Evolutionary conservation across 345 rosid species (phyloP).

Genomic region (Erucastrum elatum): DNA sequence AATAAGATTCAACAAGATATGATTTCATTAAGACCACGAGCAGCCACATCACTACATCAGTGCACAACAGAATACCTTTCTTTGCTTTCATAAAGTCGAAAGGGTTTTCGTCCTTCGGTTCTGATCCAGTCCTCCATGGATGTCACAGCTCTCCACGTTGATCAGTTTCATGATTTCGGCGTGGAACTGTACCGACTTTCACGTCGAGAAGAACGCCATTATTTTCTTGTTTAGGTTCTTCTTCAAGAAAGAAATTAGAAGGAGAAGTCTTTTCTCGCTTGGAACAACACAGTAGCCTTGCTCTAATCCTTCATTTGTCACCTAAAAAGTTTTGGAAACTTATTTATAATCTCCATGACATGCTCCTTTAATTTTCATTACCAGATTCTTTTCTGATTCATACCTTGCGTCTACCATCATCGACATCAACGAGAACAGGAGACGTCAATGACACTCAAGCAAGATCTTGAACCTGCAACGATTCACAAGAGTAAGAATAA

Average conservation of each 20-base stretch:
- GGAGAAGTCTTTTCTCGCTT: slow-evolving; percentile 77
- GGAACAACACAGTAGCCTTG: slow-evolving; percentile 94
- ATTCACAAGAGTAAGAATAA: slow-evolving; percentile 3
- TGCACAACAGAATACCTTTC: slow-evolving; percentile 92
- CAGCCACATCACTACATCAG: slow-evolving; percentile 97
- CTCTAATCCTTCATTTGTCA: slow-evolving; percentile 92
- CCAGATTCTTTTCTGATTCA: not conserved
- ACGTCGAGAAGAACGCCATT: slow-evolving; percentile 99
- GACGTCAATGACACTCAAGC: slow-evolving; percentile 87
- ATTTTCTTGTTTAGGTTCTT: slow-evolving; percentile 86
- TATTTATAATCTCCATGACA: too few species aligned
- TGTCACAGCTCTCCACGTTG: slow-evolving; percentile 74
- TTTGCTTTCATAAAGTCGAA: slow-evolving; percentile 90
- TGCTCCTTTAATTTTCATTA: not conserved
- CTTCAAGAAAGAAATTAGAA: slow-evolving; percentile 86
- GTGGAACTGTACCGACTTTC: slow-evolving; percentile 90
- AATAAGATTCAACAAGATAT: slow-evolving; percentile 1
- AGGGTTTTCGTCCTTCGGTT: slow-evolving; percentile 89
- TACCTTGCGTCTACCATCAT: slow-evolving; percentile 94
- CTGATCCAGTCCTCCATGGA: slow-evolving; percentile 95
- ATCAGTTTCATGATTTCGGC: slow-evolving; percentile 83
- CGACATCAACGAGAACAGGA: slow-evolving; percentile 87
- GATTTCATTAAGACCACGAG: slow-evolving; percentile 58
- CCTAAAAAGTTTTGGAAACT: slow-evolving; percentile 48
- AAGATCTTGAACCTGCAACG: slow-evolving; percentile 85